Evolutionary conservation across 768 basidiomycete genomes (phyloP), one percentile per base, ranked within the genome.

Genomic region (Dendrothele bispora): DNA sequence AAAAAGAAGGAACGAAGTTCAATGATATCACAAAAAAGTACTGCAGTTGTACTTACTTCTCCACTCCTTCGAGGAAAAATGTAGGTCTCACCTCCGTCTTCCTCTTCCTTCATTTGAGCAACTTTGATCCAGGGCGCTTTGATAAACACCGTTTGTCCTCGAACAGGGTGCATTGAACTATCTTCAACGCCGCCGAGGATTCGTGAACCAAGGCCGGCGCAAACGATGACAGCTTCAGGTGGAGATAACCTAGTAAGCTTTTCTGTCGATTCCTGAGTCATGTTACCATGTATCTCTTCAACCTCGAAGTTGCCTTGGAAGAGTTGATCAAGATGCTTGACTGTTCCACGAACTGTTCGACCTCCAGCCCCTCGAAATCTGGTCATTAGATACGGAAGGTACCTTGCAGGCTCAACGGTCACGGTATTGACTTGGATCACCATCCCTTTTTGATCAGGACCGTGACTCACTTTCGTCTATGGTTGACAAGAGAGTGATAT

Each of bases 131-230:
- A 75, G 0, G 88, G 85, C 2, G 89, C 88, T 30, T 79, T 65
- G 18, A 95, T 72, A 15, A 93, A 62, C 7, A 94, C 82, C 0
- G 89, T 86, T 67, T 95, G 94, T 7, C 93, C 93, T 36, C 91
- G 75, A 53, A 93, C 78, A 1, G 93, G 91, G 60, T 80, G 82
- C 20, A 93, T 68, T 20, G 68, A 70, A 48, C 74, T 73, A 62
- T 97, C 94, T 58, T 93, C 84, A 2, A 95, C 82, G 5, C 92
- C 93, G 11, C 88, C 79, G 35, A 95, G 73, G 26, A 80, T 82
- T 41, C 80, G 74, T 7, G 91, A 82, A 3, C 86, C 87, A 18
- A 94, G 63, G 0, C 91, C 91, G 0, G 80, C 74, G 54, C 88
- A 91, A 8, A 86, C 78, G 5, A 93, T 61, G 1, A 92, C 59